Conservation (phyloP, 495 filamentous ascomycete species). For the Cryomyces antarcticus region DNA sequence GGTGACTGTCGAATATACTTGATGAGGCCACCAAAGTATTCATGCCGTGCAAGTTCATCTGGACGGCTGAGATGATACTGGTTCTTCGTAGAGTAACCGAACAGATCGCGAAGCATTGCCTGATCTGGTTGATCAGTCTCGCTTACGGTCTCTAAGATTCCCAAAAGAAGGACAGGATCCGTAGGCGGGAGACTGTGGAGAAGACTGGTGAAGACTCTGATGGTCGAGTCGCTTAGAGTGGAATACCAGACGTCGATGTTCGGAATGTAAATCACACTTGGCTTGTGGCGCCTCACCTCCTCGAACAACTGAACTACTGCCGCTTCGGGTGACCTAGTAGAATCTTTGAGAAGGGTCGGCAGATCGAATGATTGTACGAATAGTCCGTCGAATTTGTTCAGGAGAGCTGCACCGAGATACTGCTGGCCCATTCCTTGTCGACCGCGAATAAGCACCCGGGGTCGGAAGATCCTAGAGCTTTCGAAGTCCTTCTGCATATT, state of each 20-base stretch:
- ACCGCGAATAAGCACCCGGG: slow-evolving; percentile 63
- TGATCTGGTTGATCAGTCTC: slow-evolving; percentile 33
- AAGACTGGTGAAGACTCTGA: slow-evolving; percentile 62
- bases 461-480: slow-evolving; percentile 68
- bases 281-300: slow-evolving; percentile 83
- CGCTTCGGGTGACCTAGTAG: slow-evolving; percentile 57
- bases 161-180: slow-evolving; percentile 73
- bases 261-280: slow-evolving; percentile 88
- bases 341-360: slow-evolving; percentile 53
- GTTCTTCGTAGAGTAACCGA: slow-evolving; percentile 67
- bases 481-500: slow-evolving; percentile 82
- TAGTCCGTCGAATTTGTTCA: slow-evolving; percentile 79
- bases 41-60: slow-evolving; percentile 37
- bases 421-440: slow-evolving; percentile 78
- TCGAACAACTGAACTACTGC: slow-evolving; percentile 75
- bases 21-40: slow-evolving; percentile 58
- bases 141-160: slow-evolving; percentile 40
- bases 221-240: slow-evolving; percentile 40
- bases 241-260: slow-evolving; percentile 71
- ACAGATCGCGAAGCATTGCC: slow-evolving; percentile 52
- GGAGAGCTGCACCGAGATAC: slow-evolving; percentile 67
- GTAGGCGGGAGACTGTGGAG: slow-evolving; percentile 60
- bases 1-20: slow-evolving; percentile 58
- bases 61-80: slow-evolving; percentile 47
- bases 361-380: slow-evolving; percentile 94